phyloP scores from a whole-genome alignment of 2,329 filamentous ascomycete genomes.

The Pseudogymnoascus sp. region DNA sequence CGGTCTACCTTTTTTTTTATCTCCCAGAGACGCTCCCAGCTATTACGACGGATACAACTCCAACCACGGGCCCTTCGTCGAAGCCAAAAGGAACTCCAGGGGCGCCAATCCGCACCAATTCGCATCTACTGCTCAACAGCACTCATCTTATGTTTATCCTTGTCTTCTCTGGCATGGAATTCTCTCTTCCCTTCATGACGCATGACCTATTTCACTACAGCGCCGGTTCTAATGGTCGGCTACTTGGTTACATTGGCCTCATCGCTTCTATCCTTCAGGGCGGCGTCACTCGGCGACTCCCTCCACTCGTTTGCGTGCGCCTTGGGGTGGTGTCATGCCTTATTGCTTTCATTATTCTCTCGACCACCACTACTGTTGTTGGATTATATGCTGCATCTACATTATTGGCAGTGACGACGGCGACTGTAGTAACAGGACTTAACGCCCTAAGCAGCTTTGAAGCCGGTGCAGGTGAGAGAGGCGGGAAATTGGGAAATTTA shows the following conservation, averaged over 20 bases:
- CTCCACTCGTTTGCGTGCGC: slow-evolving; percentile 72
- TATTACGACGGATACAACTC: background rate
- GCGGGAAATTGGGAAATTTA: slow-evolving; percentile 78
- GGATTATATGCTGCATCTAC: slow-evolving; percentile 77
- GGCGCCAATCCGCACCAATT: slow-evolving; percentile 56
- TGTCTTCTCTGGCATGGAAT: slow-evolving; percentile 98
- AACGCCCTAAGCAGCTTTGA: slow-evolving; percentile 92
- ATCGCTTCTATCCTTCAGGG: slow-evolving; percentile 90
- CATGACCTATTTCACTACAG: slow-evolving; percentile 85
- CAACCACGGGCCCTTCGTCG: background rate
- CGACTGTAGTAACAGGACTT: slow-evolving; percentile 88
- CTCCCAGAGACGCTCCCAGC: slow-evolving; percentile 82
- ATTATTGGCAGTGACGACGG: slow-evolving; percentile 80
- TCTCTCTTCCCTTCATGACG: slow-evolving; percentile 94
- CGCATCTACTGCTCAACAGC: slow-evolving; percentile 71
- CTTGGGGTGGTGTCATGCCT: slow-evolving; percentile 73
- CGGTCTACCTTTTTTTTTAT: slow-evolving; percentile 72
- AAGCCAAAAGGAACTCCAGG: slow-evolving; percentile 19
- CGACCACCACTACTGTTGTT: slow-evolving; percentile 57
- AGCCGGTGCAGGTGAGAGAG: slow-evolving; percentile 70
- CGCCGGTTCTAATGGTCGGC: slow-evolving; percentile 70
- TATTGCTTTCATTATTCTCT: slow-evolving; percentile 71
- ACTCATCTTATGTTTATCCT: slow-evolving; percentile 88
- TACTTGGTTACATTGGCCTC: slow-evolving; percentile 86
- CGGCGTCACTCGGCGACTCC: slow-evolving; percentile 76